Base-by-base conservation (phyloP, 2,329 filamentous ascomycete genomes). In the Neurospora crassa region DNA sequence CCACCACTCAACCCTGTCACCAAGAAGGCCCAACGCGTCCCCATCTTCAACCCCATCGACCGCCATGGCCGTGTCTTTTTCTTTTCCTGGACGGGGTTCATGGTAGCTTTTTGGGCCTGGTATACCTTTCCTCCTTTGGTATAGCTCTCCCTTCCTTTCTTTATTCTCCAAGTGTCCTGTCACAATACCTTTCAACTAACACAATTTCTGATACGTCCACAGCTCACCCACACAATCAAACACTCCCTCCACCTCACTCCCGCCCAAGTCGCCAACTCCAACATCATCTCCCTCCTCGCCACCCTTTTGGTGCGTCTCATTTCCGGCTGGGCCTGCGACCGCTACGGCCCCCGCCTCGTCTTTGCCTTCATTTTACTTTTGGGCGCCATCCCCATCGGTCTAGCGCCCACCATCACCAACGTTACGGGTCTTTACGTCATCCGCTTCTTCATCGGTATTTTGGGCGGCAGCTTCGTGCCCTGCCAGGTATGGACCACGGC, bases 401-500 rank as follows among this genome's bases (percentile, higher is more conserved):
- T 97, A 42, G 92, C 94, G 0, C 93, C 93, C 6, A 89, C 93
- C 1, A 89, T 94, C 47, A 89, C 88, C 68, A 89, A 86, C 70
- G 88, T 88, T 6, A 82, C 81, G 5, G 90, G 92, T 10, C 86
- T 95, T n/a, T 90, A 93, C 75, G 82, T 87, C 24, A 86, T 91
- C 68, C 88, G 92, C 67, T 95, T 95, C 84, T 94, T 94, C 81
- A 88, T 94, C 74, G 92, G 92, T 72, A 90, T 95, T 63, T 87
- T 95, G 0, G 92, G 92, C 53, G 91, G 90, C 2, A 88, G 89
- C 1, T 95, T 95, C 76, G 92, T 95, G 0, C 92, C 92, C 14
- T 97, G 93, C 79, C 93, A 96, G 79, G 94, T 97, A 7, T 97
- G 94, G 93, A 92, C 91, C 11, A 97, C 93, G 0, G 93, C 91